Conservation (phyloP, 2,329 filamentous ascomycete genomes). For the Calcarisporium arbuscula region DNA sequence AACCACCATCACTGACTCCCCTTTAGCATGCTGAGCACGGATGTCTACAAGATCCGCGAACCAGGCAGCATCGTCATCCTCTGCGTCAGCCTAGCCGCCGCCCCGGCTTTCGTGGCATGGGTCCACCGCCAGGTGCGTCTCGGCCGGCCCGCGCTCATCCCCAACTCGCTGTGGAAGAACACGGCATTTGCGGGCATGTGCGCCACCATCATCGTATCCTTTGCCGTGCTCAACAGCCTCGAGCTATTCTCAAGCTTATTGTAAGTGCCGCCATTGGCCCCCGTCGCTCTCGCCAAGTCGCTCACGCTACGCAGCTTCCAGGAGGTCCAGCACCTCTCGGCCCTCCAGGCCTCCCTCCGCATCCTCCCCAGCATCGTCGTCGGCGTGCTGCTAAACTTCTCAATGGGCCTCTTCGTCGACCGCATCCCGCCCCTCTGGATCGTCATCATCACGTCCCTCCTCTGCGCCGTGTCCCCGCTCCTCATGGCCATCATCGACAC, state of each 20-base stretch:
- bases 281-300: background rate
- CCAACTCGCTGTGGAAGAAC: constrained; percentile 57
- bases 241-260: constrained; percentile 44
- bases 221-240: constrained; percentile 37
- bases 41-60: constrained; percentile 33
- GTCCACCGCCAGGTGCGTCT: constrained; percentile 39
- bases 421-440: constrained; percentile 32
- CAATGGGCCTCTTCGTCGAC: constrained; percentile 39
- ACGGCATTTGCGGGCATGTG: constrained; percentile 49
- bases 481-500: constrained; percentile 49
- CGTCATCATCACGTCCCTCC: constrained; percentile 29
- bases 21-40: constrained; percentile 28
- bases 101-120: constrained; percentile 49
- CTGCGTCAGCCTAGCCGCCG: constrained; percentile 30
- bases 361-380: constrained; percentile 40
- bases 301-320: constrained; percentile 37
- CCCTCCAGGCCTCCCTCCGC: constrained; percentile 37
- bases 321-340: constrained; percentile 38
- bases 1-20: background rate
- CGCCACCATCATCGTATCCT: constrained; percentile 39
- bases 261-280: constrained; percentile 26
- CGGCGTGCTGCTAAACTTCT: constrained; percentile 35
- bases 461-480: constrained; percentile 40
- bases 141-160: constrained; percentile 49
- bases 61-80: constrained; percentile 40